These are phyloP conservation scores for Trichoderma polysporum DNA, from an alignment of 2,329 filamentous ascomycete species.

Conservation along the genomic window DNA sequence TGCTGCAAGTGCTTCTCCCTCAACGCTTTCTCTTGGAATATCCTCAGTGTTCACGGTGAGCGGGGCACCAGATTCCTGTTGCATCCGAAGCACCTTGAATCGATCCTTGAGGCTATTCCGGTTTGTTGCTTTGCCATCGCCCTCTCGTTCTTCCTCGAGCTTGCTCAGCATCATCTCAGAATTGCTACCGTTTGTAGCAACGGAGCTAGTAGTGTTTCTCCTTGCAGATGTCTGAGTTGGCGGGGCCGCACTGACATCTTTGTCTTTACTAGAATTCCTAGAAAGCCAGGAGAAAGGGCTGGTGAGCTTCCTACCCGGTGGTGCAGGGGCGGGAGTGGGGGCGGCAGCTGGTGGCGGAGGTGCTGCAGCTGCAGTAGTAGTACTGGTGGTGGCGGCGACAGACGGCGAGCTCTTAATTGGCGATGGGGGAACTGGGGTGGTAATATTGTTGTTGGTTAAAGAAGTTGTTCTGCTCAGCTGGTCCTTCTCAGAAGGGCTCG, in stretches of 20 bases:
- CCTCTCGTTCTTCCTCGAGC: slow-evolving; percentile 69
- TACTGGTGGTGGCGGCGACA: slow-evolving; percentile 35
- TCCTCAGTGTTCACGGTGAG: slow-evolving; percentile 54
- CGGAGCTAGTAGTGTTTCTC: slow-evolving; percentile 77
- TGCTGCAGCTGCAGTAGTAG: slow-evolving; percentile 30
- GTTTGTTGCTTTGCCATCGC: slow-evolving; percentile 48
- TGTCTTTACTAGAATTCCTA: slow-evolving; percentile 60
- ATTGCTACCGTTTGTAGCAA: slow-evolving; percentile 76
- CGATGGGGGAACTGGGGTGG: slow-evolving; percentile 65
- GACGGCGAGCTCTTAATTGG: slow-evolving; percentile 46
- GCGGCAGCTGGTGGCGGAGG: slow-evolving; percentile 32
- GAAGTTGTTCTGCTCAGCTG: slow-evolving; percentile 57
- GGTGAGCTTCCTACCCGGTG: slow-evolving; percentile 69
- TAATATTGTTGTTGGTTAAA: slow-evolving; percentile 68
- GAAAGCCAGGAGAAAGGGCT: slow-evolving; percentile 88
- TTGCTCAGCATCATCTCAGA: slow-evolving; percentile 75
- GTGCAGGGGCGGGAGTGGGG: slow-evolving; percentile 25
- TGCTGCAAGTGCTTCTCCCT: slow-evolving; percentile 29
- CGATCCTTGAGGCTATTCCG: slow-evolving; percentile 69
- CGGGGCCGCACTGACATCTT: slow-evolving; percentile 54
- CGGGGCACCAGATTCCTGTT: slow-evolving; percentile 65
- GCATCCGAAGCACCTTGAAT: slow-evolving; percentile 74
- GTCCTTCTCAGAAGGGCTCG: slow-evolving; percentile 38
- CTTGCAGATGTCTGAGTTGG: slow-evolving; percentile 47
- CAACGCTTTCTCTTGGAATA: slow-evolving; percentile 37